These are phyloP conservation scores for Eleusine coracana DNA, from an alignment of 176 grass and related monocot species.

Conservation along the genomic window DNA sequence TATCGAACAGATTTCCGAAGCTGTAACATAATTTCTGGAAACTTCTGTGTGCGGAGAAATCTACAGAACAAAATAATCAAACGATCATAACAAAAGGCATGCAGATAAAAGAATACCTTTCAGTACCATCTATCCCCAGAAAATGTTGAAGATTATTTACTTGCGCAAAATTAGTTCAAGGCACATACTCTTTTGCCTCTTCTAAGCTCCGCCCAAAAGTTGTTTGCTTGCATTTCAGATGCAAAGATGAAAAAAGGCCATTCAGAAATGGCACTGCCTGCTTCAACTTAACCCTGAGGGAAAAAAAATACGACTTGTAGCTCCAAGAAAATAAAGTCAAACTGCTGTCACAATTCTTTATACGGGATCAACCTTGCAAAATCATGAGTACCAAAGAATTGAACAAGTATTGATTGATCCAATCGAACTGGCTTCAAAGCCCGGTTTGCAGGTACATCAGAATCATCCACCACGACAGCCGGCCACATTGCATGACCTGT, in stretches of 20 bases:
- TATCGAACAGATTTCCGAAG: constrained; percentile 62
- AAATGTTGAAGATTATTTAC: constrained; percentile 9
- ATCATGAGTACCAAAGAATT: constrained; percentile 99
- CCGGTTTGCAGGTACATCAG: constrained; percentile 55
- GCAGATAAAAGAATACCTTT: constrained; percentile 24
- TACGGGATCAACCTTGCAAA: constrained; percentile 85
- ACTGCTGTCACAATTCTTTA: constrained; percentile 25
- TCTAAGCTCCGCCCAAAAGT: constrained; percentile 86
- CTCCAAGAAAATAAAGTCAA: constrained; percentile 30
- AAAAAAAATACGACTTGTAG: constrained; percentile 37
- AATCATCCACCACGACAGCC: constrained; percentile 88
- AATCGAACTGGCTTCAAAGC: constrained; percentile 66
- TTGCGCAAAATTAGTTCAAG: constrained; percentile 11
- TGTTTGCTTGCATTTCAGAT: constrained; percentile 97
- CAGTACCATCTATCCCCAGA: not conserved
- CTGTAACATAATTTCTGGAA: constrained; percentile 86
- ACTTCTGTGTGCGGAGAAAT: constrained; percentile 80
- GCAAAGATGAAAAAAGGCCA: constrained; percentile 86
- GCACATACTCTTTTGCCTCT: constrained; percentile 90
- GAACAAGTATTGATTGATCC: constrained; percentile 80
- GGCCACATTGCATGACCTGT: constrained; percentile 99
- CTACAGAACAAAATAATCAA: constrained; percentile 46
- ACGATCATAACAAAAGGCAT: constrained; percentile 22
- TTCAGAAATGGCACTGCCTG: constrained; percentile 83
- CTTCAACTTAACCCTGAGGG: constrained; percentile 90